Base-by-base conservation (phyloP, 2,329 filamentous ascomycete genomes). In the Diaporthe velutina region DNA sequence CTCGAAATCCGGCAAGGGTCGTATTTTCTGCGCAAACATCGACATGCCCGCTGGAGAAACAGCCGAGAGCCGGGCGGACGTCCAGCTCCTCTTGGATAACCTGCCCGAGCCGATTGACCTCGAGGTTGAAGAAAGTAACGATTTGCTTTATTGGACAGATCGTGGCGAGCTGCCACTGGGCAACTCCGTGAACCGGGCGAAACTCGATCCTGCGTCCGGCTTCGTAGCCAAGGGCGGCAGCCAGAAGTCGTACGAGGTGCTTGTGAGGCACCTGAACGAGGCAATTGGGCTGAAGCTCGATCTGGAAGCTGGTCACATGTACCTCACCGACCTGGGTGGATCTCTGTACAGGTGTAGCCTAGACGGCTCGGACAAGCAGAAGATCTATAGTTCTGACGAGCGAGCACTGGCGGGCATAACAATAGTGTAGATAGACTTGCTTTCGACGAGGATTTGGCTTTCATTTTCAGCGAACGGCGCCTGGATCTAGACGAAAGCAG, bases 21-120 rank as follows among this genome's bases (percentile, higher is more conserved):
- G 86, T 4, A 90, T 92, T 57, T 89, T 89, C 79, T 81, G 83
- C 8, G 89, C 90, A 0, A 79, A 81, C 33, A 81, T 90, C 0
- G 78, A 84, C 1, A 83, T 83, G 12, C 84, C 84, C 0, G 42
- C 75, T 0, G 83, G 83, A 0, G 76, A 83, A 73, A 52, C 33
- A 25, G 55, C 70, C 13, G 70, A 61, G 55, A 61, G 7, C 12
- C 81, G 87, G 0, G 77, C 82, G 0, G 86, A 89, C 55, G 82
- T 89, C 38, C 82, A 84, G 67, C 77, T 82, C 3, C 72, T 91
- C 2, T 78, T 87, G 4, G 78, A 84, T 3, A 79, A 80, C 2
- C 81, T 91, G 7, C 89, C 89, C 0, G 89, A 91, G 78, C 87
- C 88, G 0, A 89, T 92, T 73, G 90, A 92, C 77, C 80, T 92